A percentile compares a stretch with the other conserved stretches of the same genome.
Conservation (phyloP, 2,329 filamentous ascomycete genomes). For the Coniosporium uncinatum region DNA sequence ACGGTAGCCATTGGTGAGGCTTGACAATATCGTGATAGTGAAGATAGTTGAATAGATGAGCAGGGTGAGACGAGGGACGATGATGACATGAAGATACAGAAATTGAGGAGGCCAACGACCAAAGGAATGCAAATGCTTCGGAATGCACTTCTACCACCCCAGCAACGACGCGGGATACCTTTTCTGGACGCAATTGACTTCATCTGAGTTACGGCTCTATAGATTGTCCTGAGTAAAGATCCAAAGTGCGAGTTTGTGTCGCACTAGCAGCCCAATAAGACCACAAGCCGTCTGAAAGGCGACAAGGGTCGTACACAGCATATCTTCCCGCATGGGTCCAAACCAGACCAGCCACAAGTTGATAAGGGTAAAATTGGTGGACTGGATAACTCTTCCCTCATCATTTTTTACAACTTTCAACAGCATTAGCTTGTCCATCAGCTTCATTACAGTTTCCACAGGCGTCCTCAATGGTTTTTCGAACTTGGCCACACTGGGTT, state of each 20-base stretch:
- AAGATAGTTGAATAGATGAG: too few relatives aligned
- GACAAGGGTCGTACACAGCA: constrained; percentile 73
- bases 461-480: constrained; percentile 62
- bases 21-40: too few relatives aligned
- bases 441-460: constrained; percentile 57
- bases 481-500: constrained; percentile 78
- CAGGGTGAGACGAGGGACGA: too few relatives aligned
- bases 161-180: too few relatives aligned
- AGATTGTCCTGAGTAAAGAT: constrained; percentile 87
- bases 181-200: too few relatives aligned
- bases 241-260: constrained; percentile 80
- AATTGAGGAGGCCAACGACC: too few relatives aligned
- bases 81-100: too few relatives aligned
- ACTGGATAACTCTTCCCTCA: constrained; percentile 68
- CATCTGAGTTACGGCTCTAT: not conserved
- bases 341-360: constrained; percentile 97
- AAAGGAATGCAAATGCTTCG: too few relatives aligned
- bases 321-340: constrained; percentile 84
- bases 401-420: constrained; percentile 56
- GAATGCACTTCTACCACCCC: too few relatives aligned
- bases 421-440: constrained; percentile 64
- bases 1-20: too few relatives aligned
- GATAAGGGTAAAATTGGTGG: constrained; percentile 86
- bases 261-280: constrained; percentile 75
- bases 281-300: constrained; percentile 73